These are phyloP conservation scores for Nicotiana knightiana DNA, from an alignment of 257 asterid species.

Conservation along the genomic window DNA sequence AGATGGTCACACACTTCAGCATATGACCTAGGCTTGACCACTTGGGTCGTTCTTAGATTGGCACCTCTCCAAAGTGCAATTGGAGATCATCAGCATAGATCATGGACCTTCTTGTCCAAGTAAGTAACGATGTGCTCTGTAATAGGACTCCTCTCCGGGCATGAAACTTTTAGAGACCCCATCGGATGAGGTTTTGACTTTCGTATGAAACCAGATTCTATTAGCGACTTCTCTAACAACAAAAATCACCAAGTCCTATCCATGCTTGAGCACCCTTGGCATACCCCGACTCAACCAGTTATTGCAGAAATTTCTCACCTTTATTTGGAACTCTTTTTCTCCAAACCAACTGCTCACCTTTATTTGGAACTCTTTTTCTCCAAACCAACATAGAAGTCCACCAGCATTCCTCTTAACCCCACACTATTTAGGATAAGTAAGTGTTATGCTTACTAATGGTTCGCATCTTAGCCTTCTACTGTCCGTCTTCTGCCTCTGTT, in stretches of 20 bases:
- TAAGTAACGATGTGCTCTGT: slow-evolving; percentile 4
- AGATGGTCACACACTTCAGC: no score
- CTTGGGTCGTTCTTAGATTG: background rate
- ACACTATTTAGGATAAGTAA: background rate
- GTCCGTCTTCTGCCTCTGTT: background rate
- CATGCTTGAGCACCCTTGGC: background rate
- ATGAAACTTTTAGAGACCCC: background rate
- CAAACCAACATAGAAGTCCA: background rate
- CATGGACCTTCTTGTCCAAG: slow-evolving; percentile 21
- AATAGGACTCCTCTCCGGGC: background rate
- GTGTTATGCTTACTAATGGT: background rate
- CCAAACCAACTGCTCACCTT: background rate
- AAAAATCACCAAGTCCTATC: background rate
- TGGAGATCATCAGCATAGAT: slow-evolving; percentile 9
- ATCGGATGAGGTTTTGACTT: background rate
- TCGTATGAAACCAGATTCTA: background rate
- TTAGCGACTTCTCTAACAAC: background rate
- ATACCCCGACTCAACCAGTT: background rate
- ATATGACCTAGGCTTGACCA: background rate
- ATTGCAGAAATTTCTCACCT: background rate
- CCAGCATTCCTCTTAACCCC: background rate
- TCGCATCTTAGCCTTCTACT: background rate
- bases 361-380: background rate
- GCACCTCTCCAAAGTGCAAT: slow-evolving; percentile 9
- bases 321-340: background rate